phyloP scores from a whole-genome alignment of 331 rosid species.

The Rosa hybrid region DNA sequence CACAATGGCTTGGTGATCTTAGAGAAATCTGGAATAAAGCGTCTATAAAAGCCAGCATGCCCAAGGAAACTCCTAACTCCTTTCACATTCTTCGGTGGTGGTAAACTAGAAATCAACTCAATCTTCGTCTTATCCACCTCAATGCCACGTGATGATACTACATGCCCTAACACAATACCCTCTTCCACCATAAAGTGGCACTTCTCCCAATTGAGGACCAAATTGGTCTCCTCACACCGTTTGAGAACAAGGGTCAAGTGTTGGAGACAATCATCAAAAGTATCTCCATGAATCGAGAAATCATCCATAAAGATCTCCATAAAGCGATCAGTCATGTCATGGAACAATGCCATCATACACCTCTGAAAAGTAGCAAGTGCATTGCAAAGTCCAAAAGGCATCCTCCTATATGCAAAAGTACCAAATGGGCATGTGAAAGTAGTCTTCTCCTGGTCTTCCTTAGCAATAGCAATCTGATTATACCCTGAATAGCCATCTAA shows the following conservation, averaged over 20 bases:
- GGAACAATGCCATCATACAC: neutral
- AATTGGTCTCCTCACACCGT: neutral
- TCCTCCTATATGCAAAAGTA: neutral
- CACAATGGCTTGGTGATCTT: neutral
- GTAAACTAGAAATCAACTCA: neutral
- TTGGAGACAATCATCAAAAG: neutral
- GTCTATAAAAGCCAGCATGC: neutral
- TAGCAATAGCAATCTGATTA: neutral
- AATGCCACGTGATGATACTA: neutral
- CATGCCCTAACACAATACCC: conserved; percentile 4
- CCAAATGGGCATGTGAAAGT: neutral
- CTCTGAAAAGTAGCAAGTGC: neutral
- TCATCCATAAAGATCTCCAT: conserved; percentile 7
- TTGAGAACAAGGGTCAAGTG: neutral
- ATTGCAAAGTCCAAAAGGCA: neutral
- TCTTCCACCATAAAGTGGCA: neutral
- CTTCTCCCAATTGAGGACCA: neutral
- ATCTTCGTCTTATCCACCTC: neutral
- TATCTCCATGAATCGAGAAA: neutral
- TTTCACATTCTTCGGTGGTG: neutral
- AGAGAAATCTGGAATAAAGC: neutral
- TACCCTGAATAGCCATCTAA: neutral
- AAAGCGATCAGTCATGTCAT: neutral
- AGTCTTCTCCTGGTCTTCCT: neutral
- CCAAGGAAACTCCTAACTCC: neutral